Evolutionary conservation across 208 protist species (phyloP).

Genomic region (Porcisia hertigi): DNA sequence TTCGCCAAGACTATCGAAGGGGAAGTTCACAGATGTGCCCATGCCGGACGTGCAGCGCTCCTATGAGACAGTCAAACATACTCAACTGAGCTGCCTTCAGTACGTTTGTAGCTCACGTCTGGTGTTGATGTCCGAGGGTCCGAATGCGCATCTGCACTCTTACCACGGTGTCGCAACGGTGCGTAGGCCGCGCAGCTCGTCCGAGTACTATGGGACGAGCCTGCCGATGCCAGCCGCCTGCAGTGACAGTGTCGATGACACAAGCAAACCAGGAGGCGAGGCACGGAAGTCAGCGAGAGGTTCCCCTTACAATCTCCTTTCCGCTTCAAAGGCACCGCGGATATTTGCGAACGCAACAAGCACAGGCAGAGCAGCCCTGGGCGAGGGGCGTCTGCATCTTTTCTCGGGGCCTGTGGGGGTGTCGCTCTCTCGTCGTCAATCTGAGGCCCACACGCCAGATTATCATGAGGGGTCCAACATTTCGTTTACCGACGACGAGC

Average conservation of each 20-base stretch:
- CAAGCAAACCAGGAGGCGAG: not conserved
- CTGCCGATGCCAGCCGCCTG: not conserved
- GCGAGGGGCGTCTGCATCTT: slow-evolving; percentile 4
- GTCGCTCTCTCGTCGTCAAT: slow-evolving; percentile 15
- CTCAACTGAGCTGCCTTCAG: slow-evolving; percentile 27
- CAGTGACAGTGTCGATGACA: not conserved
- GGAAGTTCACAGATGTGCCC: not conserved
- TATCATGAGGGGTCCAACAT: not conserved
- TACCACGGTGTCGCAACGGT: slow-evolving; percentile 46
- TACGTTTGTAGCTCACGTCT: slow-evolving; percentile 26
- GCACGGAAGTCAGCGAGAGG: not conserved
- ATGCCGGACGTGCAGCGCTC: not conserved
- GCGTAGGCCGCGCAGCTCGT: slow-evolving; percentile 18
- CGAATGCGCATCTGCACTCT: slow-evolving; percentile 59
- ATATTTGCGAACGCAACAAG: not conserved
- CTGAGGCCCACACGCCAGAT: not conserved
- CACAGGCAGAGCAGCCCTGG: not conserved
- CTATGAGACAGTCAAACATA: slow-evolving; percentile 21
- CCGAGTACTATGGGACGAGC: slow-evolving; percentile 4
- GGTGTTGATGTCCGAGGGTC: slow-evolving; percentile 57
- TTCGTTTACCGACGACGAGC: not conserved
- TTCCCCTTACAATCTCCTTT: not conserved
- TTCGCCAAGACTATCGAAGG: not conserved
- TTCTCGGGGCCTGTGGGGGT: slow-evolving; percentile 10
- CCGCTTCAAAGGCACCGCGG: not conserved